phyloP scores from a whole-genome alignment of 2,329 filamentous ascomycete species.

The Talaromyces sp. region DNA sequence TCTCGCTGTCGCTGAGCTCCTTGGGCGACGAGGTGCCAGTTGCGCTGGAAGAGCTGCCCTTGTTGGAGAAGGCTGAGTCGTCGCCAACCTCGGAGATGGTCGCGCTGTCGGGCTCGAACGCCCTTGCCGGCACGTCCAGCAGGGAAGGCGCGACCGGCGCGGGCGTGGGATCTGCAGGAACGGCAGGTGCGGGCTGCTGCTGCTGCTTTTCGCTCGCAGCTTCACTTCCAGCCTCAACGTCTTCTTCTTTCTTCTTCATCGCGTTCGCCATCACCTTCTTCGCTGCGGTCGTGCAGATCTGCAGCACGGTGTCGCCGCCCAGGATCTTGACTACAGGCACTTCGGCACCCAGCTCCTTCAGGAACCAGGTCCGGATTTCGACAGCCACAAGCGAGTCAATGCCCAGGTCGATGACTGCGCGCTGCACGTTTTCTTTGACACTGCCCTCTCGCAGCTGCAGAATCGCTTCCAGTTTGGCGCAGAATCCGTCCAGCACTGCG shows the following conservation, averaged over 20 bases:
- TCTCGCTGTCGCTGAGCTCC: neutral
- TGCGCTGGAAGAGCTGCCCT: neutral
- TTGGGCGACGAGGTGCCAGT: neutral
- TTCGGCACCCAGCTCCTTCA: slow-evolving; percentile 39
- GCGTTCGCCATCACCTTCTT: neutral
- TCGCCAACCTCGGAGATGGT: neutral
- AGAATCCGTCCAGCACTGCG: neutral
- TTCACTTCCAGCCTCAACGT: neutral
- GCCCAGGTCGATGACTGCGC: slow-evolving; percentile 16
- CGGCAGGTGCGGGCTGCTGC: too few species aligned
- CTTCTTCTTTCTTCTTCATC: neutral
- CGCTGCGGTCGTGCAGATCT: neutral
- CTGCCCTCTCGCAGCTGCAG: neutral
- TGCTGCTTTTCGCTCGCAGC: neutral
- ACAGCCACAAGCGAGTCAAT: slow-evolving; percentile 15
- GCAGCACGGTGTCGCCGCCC: slow-evolving; percentile 18
- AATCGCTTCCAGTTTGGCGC: neutral
- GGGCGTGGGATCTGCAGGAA: too few species aligned
- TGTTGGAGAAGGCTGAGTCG: neutral
- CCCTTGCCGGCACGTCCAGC: neutral
- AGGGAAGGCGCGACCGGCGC: too few species aligned
- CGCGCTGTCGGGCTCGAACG: neutral
- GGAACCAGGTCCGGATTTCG: slow-evolving; percentile 34
- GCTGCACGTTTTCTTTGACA: neutral
- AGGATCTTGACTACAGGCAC: slow-evolving; percentile 44